Conservation (phyloP, 2,329 filamentous ascomycete species). For the Aspergillus sp. region DNA sequence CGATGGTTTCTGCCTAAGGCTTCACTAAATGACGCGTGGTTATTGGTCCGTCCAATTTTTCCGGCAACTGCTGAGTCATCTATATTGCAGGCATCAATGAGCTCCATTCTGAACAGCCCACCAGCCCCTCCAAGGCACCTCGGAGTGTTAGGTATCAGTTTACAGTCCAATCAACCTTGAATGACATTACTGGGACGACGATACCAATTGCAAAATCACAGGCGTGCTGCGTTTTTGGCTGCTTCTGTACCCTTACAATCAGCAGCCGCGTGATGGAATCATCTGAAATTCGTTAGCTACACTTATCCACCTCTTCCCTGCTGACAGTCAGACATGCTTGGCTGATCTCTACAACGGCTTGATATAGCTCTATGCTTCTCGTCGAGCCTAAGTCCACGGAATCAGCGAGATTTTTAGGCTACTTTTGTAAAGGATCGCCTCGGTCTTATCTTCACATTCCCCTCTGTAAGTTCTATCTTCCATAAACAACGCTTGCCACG, state of each 20-base stretch:
- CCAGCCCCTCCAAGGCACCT: conserved; percentile 10
- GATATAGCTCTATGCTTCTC: background rate
- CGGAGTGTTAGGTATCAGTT: background rate
- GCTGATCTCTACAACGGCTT: conserved; percentile 1
- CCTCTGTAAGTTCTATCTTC: background rate
- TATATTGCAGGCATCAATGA: conserved; percentile 5
- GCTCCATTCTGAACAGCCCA: conserved; percentile 7
- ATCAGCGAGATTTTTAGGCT: background rate
- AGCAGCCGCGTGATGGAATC: background rate
- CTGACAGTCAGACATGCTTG: conserved; percentile 8
- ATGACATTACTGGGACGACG: background rate
- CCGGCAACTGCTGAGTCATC: background rate
- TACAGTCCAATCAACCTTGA: background rate
- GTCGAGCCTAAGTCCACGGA: background rate
- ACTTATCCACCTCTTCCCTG: background rate
- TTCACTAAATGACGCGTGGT: background rate
- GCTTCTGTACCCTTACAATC: background rate
- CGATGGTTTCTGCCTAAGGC: conserved; percentile 5
- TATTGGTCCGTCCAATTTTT: background rate
- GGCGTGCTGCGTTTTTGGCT: background rate
- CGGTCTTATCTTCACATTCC: background rate
- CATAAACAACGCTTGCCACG: background rate
- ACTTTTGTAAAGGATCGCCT: background rate
- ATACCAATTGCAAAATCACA: background rate
- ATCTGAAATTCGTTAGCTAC: conserved; percentile 3